Percentiles rank a stretch among this genome's conserved stretches.
These are phyloP conservation scores for Ephemerocybe angulata DNA, from an alignment of 768 basidiomycete genomes.

Conservation along the genomic window DNA sequence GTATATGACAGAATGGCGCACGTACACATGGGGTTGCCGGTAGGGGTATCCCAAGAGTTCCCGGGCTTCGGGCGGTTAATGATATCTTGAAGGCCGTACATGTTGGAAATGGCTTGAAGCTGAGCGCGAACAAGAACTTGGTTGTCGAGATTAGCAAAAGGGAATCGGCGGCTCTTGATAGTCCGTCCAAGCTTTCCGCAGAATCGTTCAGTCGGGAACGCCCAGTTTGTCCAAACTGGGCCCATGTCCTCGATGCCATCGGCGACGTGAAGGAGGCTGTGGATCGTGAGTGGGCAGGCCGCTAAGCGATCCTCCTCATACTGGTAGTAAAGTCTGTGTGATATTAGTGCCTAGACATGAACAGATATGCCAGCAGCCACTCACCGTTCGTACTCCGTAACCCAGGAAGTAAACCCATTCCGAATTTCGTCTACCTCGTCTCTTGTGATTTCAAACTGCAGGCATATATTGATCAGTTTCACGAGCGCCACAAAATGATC, in stretches of 20 bases:
- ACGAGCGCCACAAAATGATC: slow-evolving; percentile 40
- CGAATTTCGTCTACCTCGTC: slow-evolving; percentile 24
- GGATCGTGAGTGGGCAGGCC: slow-evolving; percentile 30
- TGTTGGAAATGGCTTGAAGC: not conserved
- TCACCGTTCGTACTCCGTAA: slow-evolving; percentile 35
- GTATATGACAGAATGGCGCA: not conserved
- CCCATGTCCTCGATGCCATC: slow-evolving; percentile 28
- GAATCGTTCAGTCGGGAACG: slow-evolving; percentile 36
- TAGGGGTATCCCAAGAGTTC: not conserved
- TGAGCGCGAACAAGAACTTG: not conserved
- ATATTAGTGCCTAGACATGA: not conserved
- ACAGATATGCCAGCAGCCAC: slow-evolving; percentile 3
- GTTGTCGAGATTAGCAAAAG: slow-evolving; percentile 11
- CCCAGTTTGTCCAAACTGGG: slow-evolving; percentile 37
- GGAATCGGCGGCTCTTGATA: slow-evolving; percentile 27
- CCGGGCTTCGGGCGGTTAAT: not conserved
- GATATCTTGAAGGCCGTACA: not conserved
- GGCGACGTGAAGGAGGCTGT: slow-evolving; percentile 34
- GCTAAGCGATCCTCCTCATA: slow-evolving; percentile 18
- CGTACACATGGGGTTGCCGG: not conserved
- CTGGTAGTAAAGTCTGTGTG: slow-evolving; percentile 29
- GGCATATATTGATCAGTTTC: slow-evolving; percentile 29
- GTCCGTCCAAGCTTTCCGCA: slow-evolving; percentile 26
- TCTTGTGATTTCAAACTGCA: slow-evolving; percentile 31
- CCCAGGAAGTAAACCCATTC: slow-evolving; percentile 33